A percentile compares a stretch with the other conserved stretches of the same genome.
These are phyloP conservation scores for Euphorbia pulcherrima DNA, from an alignment of 345 rosid genomes.

Conservation along the genomic window DNA sequence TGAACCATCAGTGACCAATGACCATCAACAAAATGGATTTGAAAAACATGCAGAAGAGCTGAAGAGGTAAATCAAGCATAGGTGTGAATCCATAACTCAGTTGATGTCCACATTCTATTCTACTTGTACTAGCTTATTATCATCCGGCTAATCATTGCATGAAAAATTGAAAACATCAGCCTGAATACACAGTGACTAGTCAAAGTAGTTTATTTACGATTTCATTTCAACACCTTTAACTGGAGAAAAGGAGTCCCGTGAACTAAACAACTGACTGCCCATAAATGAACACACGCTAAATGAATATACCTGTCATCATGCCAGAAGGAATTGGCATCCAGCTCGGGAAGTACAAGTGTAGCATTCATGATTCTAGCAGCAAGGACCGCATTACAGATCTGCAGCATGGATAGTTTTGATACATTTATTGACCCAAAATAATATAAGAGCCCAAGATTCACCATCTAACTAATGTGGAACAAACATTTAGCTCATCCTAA, in stretches of 20 bases:
- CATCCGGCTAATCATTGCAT: background rate
- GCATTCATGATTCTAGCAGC: slow-evolving; percentile 99
- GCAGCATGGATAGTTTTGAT: slow-evolving; percentile 22
- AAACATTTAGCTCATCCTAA: background rate
- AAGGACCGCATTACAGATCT: slow-evolving; percentile 99
- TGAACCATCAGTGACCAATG: background rate
- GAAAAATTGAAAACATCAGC: background rate
- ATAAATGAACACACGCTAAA: background rate
- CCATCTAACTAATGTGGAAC: background rate
- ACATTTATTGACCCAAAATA: slow-evolving; percentile 6
- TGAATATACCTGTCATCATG: slow-evolving; percentile 82
- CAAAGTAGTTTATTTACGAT: background rate
- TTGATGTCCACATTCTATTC: background rate
- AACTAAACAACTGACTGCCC: background rate
- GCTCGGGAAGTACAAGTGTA: slow-evolving; percentile 89
- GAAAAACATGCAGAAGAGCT: background rate
- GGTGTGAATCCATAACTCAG: background rate
- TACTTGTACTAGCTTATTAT: background rate
- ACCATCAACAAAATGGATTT: background rate
- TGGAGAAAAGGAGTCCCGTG: background rate
- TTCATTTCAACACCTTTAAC: background rate
- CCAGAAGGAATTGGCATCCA: slow-evolving; percentile 99
- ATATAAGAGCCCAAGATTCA: background rate
- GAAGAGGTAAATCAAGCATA: no score
- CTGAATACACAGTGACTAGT: background rate